These are phyloP conservation scores for Mortierella sp. DNA, from an alignment of 371 early-diverging fungal genomes.

Conservation along the genomic window DNA sequence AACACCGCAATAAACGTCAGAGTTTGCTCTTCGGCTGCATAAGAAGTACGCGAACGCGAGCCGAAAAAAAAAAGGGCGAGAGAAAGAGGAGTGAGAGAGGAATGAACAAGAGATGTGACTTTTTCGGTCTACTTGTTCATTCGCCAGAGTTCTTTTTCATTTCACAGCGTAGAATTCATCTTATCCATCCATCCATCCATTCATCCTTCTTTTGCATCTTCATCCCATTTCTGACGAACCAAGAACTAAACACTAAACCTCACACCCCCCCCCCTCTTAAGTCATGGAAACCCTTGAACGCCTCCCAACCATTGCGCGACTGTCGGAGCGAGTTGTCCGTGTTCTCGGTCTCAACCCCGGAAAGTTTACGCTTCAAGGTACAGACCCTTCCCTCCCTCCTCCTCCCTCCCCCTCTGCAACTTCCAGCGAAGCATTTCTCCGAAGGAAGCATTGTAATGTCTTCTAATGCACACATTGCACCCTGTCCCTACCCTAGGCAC, in stretches of 20 bases:
- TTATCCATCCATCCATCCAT: too few relatives aligned
- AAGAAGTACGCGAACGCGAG: background rate
- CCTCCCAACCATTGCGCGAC: constrained; percentile 56
- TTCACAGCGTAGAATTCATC: too few relatives aligned
- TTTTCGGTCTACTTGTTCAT: too few relatives aligned
- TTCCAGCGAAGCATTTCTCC: background rate
- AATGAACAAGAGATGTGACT: background rate
- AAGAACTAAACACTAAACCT: too few relatives aligned
- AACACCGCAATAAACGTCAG: background rate
- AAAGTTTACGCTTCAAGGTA: constrained; percentile 79
- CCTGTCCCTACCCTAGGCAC: constrained; percentile 64
- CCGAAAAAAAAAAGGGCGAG: background rate
- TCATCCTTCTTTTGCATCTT: too few relatives aligned
- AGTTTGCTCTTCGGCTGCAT: background rate
- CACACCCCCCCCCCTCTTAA: too few relatives aligned
- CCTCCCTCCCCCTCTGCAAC: background rate
- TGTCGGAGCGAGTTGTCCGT: constrained; percentile 63
- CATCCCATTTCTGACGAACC: too few relatives aligned
- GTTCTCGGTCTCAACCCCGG: constrained; percentile 81
- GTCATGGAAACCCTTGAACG: constrained; percentile 38
- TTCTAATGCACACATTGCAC: background rate
- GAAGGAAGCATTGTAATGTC: background rate
- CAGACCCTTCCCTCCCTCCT: background rate
- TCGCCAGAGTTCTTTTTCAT: too few relatives aligned
- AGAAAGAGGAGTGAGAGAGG: background rate